These are phyloP conservation scores for Hypomyces perniciosus DNA, from an alignment of 2,329 filamentous ascomycete genomes.

Conservation along the genomic window DNA sequence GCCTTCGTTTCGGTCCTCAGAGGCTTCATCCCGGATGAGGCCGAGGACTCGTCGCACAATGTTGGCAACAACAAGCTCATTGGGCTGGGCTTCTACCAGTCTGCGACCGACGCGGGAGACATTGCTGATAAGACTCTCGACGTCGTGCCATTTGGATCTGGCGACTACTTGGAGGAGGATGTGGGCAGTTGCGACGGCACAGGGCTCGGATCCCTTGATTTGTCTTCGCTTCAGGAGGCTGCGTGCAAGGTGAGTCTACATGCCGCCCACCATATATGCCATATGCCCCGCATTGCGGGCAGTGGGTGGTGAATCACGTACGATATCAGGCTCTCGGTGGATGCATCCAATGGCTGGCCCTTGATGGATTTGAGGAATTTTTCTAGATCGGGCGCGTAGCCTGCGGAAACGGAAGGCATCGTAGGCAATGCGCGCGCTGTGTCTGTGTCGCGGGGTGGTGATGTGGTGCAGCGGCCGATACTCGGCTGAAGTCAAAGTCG, in stretches of 20 bases:
- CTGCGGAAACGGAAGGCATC: conserved; percentile 31
- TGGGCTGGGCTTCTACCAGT: conserved; percentile 76
- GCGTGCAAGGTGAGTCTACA: conserved; percentile 7
- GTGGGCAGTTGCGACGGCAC: conserved; percentile 85
- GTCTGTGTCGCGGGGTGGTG: not conserved
- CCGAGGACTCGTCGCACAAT: conserved; percentile 86
- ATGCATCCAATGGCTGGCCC: conserved; percentile 67
- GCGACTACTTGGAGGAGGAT: conserved; percentile 83
- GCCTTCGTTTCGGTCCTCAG: conserved; percentile 66
- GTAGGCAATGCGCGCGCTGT: conserved; percentile 10
- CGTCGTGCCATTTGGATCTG: conserved; percentile 70
- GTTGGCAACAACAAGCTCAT: conserved; percentile 89
- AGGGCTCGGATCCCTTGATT: conserved; percentile 80
- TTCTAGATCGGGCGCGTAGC: conserved; percentile 63
- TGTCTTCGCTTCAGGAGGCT: conserved; percentile 87
- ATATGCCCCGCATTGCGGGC: conserved; percentile 9
- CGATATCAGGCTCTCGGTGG: conserved; percentile 79
- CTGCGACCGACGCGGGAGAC: conserved; percentile 73
- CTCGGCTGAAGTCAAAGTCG: not conserved
- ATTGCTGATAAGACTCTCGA: conserved; percentile 70
- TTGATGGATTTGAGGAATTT: conserved; percentile 77
- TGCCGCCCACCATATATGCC: not conserved
- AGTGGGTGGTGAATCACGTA: conserved; percentile 39
- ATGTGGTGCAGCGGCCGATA: conserved; percentile 3
- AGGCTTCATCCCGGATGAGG: conserved; percentile 84